Evolutionary conservation across 2,329 filamentous ascomycete genomes (phyloP), one percentile per base, ranked within the genome.

Genomic region (Leptographium galeiforme): DNA sequence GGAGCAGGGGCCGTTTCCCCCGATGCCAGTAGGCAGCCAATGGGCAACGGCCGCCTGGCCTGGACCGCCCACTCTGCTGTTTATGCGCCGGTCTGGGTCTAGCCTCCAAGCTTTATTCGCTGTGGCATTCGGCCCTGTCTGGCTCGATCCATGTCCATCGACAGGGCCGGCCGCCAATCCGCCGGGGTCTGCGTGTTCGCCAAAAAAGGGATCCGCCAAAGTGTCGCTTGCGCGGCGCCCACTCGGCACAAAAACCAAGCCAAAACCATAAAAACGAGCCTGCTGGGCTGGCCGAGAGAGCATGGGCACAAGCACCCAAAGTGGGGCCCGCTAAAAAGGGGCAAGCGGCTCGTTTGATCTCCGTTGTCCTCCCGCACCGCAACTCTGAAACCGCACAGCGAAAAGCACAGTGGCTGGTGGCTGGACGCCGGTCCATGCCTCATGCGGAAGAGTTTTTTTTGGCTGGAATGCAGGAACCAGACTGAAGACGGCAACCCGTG

Each of bases 291-390:
- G 8, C 40, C 5, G 40, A 19, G 16, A 18, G n/a, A 11, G 6
- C 16, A 43, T 19, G 40, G 16, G 16, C 6, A 25, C 25, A 25
- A 25, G 25, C 25, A 25, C 25, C 5, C 25, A 25, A 25, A 25
- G 25, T 25, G 40, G 16, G n/a, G n/a, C 6, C 6, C 38, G n/a
- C 12, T 19, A 52, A 56, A 58, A 57, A 47, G 18, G 53, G 54
- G 11, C 52, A 56, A 53, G 57, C 53, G 46, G 51, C 45, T 25
- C 45, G 57, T 59, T 59, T 59, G 57, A 59, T 59, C 56, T 44
- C 53, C 57, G 19, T 34, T 43, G 48, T 51, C 46, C 48, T 53
- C 50, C 57, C 55, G 54, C 55, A 54, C 52, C 52, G 38, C 50
- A 43, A 55, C 44, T 55, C 55, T 58, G 57, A 58, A 58, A 58